Evolutionary conservation across 2,329 filamentous ascomycete species (phyloP).

Genomic region (Westerdykella ornata): DNA sequence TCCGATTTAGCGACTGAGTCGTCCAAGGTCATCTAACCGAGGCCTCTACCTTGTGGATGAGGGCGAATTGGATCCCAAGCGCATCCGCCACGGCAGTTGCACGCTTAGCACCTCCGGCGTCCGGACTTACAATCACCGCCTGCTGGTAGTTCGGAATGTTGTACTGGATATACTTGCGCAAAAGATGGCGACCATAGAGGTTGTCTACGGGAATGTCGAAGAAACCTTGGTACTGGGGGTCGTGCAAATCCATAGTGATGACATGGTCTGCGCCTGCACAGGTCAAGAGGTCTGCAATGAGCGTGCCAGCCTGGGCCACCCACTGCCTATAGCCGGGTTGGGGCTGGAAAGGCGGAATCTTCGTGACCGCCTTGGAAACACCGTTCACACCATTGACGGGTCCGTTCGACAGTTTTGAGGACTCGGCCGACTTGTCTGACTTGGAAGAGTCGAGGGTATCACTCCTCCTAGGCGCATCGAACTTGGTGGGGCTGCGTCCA

Average conservation of each 20-base stretch:
- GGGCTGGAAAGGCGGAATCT: slow-evolving; percentile 60
- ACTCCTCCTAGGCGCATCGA: slow-evolving; percentile 22
- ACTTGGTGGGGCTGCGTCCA: slow-evolving; percentile 17
- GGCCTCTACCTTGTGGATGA: slow-evolving; percentile 84
- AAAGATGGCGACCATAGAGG: slow-evolving; percentile 74
- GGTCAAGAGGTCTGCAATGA: slow-evolving; percentile 88
- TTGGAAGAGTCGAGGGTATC: slow-evolving; percentile 30
- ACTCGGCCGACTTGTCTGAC: slow-evolving; percentile 23
- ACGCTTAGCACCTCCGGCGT: slow-evolving; percentile 92
- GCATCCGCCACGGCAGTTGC: slow-evolving; percentile 92
- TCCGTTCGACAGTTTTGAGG: slow-evolving; percentile 12
- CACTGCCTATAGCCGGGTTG: slow-evolving; percentile 96
- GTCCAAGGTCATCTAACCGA: neutral
- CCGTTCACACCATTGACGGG: slow-evolving; percentile 56
- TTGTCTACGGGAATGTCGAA: slow-evolving; percentile 99
- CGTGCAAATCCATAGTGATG: slow-evolving; percentile 95
- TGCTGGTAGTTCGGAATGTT: slow-evolving; percentile 78
- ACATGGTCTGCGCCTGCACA: slow-evolving; percentile 94
- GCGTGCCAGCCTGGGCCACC: slow-evolving; percentile 93
- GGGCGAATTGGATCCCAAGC: slow-evolving; percentile 87
- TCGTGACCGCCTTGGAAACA: slow-evolving; percentile 48
- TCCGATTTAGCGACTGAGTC: slow-evolving; percentile 4
- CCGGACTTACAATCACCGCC: slow-evolving; percentile 88
- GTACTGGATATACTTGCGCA: slow-evolving; percentile 64
- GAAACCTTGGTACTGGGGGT: slow-evolving; percentile 96